Conservation (phyloP, 805 yeast species). For the Vanderwaltozyma tropicalis region DNA sequence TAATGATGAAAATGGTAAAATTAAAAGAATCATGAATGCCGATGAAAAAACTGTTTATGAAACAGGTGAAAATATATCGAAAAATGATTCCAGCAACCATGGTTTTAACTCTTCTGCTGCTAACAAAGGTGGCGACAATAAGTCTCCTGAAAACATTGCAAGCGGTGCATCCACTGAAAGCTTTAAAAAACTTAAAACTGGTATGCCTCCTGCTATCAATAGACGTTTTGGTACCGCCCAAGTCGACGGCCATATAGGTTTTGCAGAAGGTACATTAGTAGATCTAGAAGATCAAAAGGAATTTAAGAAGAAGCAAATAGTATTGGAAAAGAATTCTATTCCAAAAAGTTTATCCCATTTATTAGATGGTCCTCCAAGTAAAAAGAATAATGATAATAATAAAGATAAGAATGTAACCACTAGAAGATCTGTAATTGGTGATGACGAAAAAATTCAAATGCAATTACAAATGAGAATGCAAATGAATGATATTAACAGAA, state of each 20-base stretch:
- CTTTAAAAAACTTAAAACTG: conserved; percentile 30
- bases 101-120: too few species aligned
- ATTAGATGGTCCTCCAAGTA: background rate
- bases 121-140: too few species aligned
- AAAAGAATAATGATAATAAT: background rate
- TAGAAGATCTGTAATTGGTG: too few species aligned
- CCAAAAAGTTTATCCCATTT: conserved; percentile 48
- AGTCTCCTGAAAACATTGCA: too few species aligned
- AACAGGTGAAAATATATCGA: too few species aligned
- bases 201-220: conserved; percentile 53
- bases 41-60: background rate
- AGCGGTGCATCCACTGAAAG: conserved; percentile 16
- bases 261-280: conserved; percentile 31
- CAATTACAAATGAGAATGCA: too few species aligned
- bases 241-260: conserved; percentile 24
- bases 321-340: conserved; percentile 40
- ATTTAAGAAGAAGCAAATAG: conserved; percentile 38
- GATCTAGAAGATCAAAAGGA: conserved; percentile 41
- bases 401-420: background rate
- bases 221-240: conserved; percentile 31
- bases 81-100: too few species aligned
- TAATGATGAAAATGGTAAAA: conserved; percentile 3
- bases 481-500: too few species aligned
- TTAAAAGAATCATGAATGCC: conserved; percentile 3
- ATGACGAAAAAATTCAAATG: too few species aligned